Conservation (phyloP, 768 basidiomycete species). For the Mycena albidolilacea region DNA sequence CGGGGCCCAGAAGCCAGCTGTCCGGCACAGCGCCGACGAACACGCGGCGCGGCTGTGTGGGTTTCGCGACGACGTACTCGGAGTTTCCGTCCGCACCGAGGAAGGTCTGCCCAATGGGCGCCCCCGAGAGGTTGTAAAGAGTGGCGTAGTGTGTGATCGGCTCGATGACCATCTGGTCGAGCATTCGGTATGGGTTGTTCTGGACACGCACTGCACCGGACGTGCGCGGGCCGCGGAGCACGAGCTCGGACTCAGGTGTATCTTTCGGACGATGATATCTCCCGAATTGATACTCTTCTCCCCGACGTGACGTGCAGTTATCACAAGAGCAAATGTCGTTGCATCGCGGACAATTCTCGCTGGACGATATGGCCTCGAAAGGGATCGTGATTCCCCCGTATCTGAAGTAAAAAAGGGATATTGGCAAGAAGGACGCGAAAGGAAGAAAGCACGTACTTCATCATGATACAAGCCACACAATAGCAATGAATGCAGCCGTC, state of each 20-base stretch:
- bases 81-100: slow-evolving; percentile 29
- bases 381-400: slow-evolving; percentile 20
- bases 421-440: not conserved
- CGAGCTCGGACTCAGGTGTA: not conserved
- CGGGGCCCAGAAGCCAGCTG: slow-evolving; percentile 27
- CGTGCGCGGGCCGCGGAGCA: not conserved
- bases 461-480: slow-evolving; percentile 36
- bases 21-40: slow-evolving; percentile 34
- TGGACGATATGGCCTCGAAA: slow-evolving; percentile 1
- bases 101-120: slow-evolving; percentile 22
- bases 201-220: not conserved
- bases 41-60: not conserved
- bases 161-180: slow-evolving; percentile 26
- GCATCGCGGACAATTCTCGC: slow-evolving; percentile 22
- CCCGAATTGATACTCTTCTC: slow-evolving; percentile 9
- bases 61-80: not conserved
- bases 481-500: slow-evolving; percentile 18
- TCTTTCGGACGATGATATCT: not conserved
- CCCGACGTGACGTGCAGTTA: slow-evolving; percentile 22
- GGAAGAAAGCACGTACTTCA: slow-evolving; percentile 23
- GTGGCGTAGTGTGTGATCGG: slow-evolving; percentile 22
- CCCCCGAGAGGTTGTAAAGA: slow-evolving; percentile 33
- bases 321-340: slow-evolving; percentile 33
- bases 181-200: not conserved
- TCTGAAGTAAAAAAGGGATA: not conserved